These are phyloP conservation scores for Neobulgaria alba DNA, from an alignment of 2,329 filamentous ascomycete species.

Conservation along the genomic window DNA sequence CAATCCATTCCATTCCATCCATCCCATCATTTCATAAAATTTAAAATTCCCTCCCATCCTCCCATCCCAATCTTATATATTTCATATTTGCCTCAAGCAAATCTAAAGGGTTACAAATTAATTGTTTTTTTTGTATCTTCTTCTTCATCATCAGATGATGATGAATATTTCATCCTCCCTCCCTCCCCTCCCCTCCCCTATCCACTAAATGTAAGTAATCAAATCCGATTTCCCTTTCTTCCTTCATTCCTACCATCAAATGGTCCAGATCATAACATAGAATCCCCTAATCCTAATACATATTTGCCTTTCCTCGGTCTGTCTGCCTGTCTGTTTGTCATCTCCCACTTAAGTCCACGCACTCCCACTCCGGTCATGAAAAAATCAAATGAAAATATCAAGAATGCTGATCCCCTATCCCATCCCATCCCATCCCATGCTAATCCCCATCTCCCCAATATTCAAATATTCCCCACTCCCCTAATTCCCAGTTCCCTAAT, in stretches of 20 bases:
- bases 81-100: neutral
- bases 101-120: neutral
- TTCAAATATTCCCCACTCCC: neutral
- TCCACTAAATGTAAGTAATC: too few relatives aligned
- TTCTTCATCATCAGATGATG: neutral
- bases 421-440: too few relatives aligned
- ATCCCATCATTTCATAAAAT: neutral
- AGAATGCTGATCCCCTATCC: too few relatives aligned
- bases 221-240: too few relatives aligned
- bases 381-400: too few relatives aligned
- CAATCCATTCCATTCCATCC: neutral
- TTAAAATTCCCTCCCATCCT: slow-evolving; percentile 1
- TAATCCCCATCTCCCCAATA: neutral
- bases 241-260: neutral
- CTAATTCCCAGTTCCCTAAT: neutral
- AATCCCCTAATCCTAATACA: too few relatives aligned
- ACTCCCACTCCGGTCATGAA: neutral
- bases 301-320: neutral
- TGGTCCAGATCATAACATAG: neutral
- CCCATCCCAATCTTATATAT: slow-evolving; percentile 1
- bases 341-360: neutral
- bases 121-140: too few relatives aligned
- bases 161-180: neutral
- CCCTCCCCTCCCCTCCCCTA: neutral
- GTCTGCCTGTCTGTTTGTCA: neutral